Conservation (phyloP, 305 asterid genomes). For the Withania somnifera region DNA sequence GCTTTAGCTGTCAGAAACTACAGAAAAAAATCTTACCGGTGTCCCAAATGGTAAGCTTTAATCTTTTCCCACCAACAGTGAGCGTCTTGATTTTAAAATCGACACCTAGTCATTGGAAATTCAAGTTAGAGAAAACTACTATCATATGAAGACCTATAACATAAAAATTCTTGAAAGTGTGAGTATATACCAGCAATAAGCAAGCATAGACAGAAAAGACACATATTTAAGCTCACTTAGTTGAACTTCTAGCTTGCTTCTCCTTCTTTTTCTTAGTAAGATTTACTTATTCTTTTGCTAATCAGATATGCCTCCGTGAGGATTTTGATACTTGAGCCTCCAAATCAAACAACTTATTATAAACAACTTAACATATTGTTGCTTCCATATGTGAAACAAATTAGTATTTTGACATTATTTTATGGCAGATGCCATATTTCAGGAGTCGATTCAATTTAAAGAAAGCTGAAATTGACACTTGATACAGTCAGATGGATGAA, state of each 20-base stretch:
- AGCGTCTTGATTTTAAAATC: conserved; percentile 14
- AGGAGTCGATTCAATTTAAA: background rate
- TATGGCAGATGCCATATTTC: background rate
- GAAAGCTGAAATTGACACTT: background rate
- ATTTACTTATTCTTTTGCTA: background rate
- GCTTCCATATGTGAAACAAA: background rate
- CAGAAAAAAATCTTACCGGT: background rate
- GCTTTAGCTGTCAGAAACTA: no score
- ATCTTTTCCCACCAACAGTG: conserved; percentile 13
- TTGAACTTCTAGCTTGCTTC: background rate
- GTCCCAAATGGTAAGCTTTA: conserved; percentile 22
- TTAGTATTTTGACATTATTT: background rate
- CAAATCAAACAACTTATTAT: background rate
- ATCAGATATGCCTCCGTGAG: background rate
- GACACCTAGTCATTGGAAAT: conserved; percentile 2
- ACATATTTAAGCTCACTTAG: background rate
- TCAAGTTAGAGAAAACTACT: background rate
- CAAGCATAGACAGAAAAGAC: background rate
- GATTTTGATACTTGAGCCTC: background rate
- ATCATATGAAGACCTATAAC: background rate
- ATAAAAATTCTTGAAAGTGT: background rate
- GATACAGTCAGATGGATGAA: background rate
- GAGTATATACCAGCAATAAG: background rate
- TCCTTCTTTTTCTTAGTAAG: background rate
- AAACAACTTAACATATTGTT: background rate